Conservation (phyloP, 2,329 filamentous ascomycete genomes). For the Trichoderma arundinaceum region DNA sequence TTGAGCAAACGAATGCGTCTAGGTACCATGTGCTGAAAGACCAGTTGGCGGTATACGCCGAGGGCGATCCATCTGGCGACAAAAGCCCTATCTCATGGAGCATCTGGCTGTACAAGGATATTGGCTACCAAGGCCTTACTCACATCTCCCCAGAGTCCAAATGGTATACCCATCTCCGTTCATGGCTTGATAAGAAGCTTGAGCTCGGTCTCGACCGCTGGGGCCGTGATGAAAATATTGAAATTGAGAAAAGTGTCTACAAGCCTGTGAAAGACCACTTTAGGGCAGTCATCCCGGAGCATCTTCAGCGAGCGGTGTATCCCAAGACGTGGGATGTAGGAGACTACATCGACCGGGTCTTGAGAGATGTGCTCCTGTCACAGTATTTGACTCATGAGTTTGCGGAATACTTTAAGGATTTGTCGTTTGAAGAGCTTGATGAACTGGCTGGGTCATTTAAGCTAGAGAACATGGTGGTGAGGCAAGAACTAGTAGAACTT, state of each 20-base stretch:
- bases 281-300: neutral
- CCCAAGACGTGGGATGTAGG: conserved; percentile 7
- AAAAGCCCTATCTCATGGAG: conserved; percentile 1
- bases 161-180: conserved; percentile 6
- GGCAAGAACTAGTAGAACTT: neutral
- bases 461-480: conserved; percentile 2
- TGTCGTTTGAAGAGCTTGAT: neutral
- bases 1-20: neutral
- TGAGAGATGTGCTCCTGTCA: neutral
- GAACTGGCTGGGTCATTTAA: neutral
- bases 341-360: neutral
- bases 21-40: neutral
- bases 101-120: conserved; percentile 12
- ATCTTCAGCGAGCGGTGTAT: conserved; percentile 1
- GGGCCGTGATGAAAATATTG: neutral
- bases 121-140: neutral
- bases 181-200: neutral
- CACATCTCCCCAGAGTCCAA: conserved; percentile 3
- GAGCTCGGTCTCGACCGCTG: neutral
- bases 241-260: neutral
- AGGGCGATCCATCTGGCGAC: neutral
- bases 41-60: neutral
- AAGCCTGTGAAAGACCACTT: conserved; percentile 7
- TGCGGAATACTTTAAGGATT: conserved; percentile 1
- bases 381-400: neutral